Evolutionary conservation across 257 asterid species (phyloP), one percentile per base, ranked within the genome.

Genomic region (Ehretia macrophylla): DNA sequence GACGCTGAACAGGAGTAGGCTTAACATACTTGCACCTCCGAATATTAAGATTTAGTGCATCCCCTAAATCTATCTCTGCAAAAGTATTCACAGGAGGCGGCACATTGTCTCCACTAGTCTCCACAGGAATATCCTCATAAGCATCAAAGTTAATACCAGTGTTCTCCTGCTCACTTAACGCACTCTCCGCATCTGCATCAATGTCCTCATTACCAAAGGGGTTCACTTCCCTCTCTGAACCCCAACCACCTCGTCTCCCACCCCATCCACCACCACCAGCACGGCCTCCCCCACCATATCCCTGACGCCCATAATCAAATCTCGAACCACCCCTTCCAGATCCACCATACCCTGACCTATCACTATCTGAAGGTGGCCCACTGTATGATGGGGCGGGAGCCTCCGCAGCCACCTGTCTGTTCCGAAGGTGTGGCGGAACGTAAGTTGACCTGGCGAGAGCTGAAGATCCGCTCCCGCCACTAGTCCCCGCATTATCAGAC

Each of bases 101-200:
- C 66, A 88, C 95, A 51, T 83, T 79, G 45, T 82, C 80, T 58
- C 95, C 97, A 65, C 85, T 85, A 8, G 97, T 88, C 69, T 88
- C 97, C 55, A 88, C 90, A 0, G 97, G 95, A 66, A 88, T 88
- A 74, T 88, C 97, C 78, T 88, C 97, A 20, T 88, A 88, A 16
- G 97, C 95, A 73, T 88, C 96, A 60, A 87, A 87, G 73, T 87
- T 83, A 38, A 87, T 85, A 57, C 96, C 96, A 11, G 83, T 71
- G 69, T 85, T 88, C 72, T 85, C 94, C 74, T 77, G 96, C 60
- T 85, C 95, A 54, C 27, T 52, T 59, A 83, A 76, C 10, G 77
- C 75, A 42, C n/a, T 55, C 64, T 79, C 89, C 4, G 71, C 20
- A 0, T 81, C 87, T 66, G 58, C 67, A 50, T 65, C 83, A 52